Evolutionary conservation across 2,329 filamentous ascomycete species (phyloP), one percentile per base, ranked within the genome.

Genomic region (Trichophyton schoenleinii): DNA sequence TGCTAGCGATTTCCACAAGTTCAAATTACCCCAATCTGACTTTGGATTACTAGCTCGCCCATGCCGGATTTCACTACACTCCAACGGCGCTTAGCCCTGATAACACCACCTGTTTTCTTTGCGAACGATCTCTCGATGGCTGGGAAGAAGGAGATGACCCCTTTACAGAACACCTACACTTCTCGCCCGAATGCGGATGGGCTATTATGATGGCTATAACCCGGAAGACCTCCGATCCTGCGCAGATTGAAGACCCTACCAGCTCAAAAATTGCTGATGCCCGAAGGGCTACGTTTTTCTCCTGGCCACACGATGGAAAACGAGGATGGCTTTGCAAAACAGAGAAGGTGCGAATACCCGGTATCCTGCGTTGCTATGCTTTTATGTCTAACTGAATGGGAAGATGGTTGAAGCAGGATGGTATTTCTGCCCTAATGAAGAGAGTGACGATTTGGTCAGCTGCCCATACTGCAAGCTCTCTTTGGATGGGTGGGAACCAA

Each of bases 401-500:
- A 13, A 94, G 85, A 86, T 97, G 77, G 89, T 89, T 38, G 89
- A 92, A 66, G 89, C 90, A 31, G 94, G 94, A 9, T 99, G 92
- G 91, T 91, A 88, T 70, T 96, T 91, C 74, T 95, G 91, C 25
- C 91, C 94, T 0, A 89, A 84, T 4, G 77, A 83, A 49, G 90
- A 92, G 49, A 89, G 86, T 11, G 87, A 94, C 66, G 94, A 99
- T 72, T 89, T 92, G 76, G 89, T 89, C 8, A 94, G 88, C 9
- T 99, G 94, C 71, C 82, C 88, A 31, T 96, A 97, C 75, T 99
- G 94, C 76, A 84, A 88, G 62, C 77, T 97, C 15, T 90, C 87
- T 9, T 81, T 99, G 9, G 92, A 97, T 72, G 91, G 91, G 5
- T 99, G 95, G 94, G 94, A 97, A 70, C 87, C 87, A 1, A 86